Conservation (phyloP, 1,139 yeast species). For the Yamadazyma trypodendri region DNA sequence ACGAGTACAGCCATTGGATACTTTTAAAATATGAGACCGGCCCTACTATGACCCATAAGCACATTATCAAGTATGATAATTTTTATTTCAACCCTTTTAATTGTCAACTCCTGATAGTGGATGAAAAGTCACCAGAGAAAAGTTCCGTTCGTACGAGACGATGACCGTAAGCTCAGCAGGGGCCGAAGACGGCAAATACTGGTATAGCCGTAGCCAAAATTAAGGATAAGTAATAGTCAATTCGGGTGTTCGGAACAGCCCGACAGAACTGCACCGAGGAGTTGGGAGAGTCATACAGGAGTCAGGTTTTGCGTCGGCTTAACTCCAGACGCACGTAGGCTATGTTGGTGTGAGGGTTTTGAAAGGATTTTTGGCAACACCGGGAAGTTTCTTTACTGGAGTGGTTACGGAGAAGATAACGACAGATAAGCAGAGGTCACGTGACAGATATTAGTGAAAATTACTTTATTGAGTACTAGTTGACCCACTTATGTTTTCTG, state of each 20-base stretch:
- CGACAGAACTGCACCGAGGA: constrained; percentile 4
- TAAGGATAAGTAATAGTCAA: neutral
- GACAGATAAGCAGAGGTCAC: neutral
- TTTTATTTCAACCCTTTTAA: too few species aligned
- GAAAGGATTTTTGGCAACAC: too few species aligned
- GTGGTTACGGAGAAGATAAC: too few species aligned
- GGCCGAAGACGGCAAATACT: constrained; percentile 4
- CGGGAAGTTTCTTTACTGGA: too few species aligned
- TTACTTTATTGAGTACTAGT: too few species aligned
- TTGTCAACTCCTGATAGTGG: neutral
- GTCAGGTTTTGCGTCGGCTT: constrained; percentile 1
- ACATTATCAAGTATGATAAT: too few species aligned
- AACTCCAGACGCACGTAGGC: too few species aligned
- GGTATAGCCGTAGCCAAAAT: neutral
- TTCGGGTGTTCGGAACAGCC: constrained; percentile 12
- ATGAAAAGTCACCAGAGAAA: neutral
- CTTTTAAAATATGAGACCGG: constrained; percentile 7
- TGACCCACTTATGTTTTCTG: constrained; percentile 48
- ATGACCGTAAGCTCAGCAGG: constrained; percentile 2
- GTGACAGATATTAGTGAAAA: too few species aligned
- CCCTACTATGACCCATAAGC: too few species aligned
- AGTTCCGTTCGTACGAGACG: constrained; percentile 13
- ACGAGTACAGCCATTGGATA: neutral
- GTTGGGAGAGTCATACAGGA: constrained; percentile 3
- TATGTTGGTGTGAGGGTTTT: too few species aligned